phyloP scores from a whole-genome alignment of 352 stramenopile species.

The Pythium vanterpoolii region DNA sequence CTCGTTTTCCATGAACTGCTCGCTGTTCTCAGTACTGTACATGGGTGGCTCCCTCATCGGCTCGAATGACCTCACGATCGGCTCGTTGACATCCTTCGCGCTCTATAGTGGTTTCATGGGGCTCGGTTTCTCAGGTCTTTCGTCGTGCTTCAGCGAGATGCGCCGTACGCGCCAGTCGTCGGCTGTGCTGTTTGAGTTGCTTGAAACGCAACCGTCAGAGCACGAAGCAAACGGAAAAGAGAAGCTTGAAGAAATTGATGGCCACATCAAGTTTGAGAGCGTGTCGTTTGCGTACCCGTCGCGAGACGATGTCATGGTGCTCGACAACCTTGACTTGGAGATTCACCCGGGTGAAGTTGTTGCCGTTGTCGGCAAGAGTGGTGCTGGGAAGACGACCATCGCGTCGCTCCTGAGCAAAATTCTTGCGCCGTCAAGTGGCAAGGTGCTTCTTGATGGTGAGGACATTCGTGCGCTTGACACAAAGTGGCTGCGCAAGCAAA shows the following conservation, averaged over 20 bases:
- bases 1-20: conserved; percentile 86
- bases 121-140: conserved; percentile 85
- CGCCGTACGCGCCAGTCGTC: conserved; percentile 74
- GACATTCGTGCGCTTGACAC: conserved; percentile 65
- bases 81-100: conserved; percentile 88
- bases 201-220: conserved; percentile 36
- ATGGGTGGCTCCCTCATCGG: conserved; percentile 86
- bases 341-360: conserved; percentile 80
- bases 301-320: conserved; percentile 60
- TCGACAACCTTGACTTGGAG: conserved; percentile 60
- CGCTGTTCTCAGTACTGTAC: conserved; percentile 89
- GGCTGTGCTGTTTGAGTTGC: conserved; percentile 62
- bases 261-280: conserved; percentile 71
- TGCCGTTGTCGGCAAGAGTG: conserved; percentile 83
- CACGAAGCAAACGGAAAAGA: conserved; percentile 34
- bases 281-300: conserved; percentile 85
- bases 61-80: conserved; percentile 84
- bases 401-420: conserved; percentile 80
- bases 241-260: conserved; percentile 47
- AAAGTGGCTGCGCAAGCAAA: conserved; percentile 76
- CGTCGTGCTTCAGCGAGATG: conserved; percentile 79
- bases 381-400: conserved; percentile 83
- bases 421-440: conserved; percentile 51
- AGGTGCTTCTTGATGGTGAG: conserved; percentile 65
- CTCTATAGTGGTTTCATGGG: conserved; percentile 91